Evolutionary conservation across 2,329 filamentous ascomycete species (phyloP), one percentile per base, ranked within the genome.

Genomic region (Fusarium sublunatum): DNA sequence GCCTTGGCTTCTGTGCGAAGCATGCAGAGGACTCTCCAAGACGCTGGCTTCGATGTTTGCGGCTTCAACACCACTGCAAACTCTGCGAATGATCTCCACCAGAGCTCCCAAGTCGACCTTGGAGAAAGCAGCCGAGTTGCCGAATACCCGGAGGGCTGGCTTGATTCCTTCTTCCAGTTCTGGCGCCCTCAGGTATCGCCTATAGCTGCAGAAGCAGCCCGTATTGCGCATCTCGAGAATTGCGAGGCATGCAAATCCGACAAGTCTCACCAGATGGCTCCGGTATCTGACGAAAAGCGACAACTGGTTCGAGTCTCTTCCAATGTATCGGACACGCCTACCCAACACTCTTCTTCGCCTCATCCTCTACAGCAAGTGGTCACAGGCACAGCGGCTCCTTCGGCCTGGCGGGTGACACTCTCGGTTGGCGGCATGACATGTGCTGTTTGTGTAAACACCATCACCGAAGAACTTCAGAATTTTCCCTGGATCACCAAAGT

Each of bases 401-500:
- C 67, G 6, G 32, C 53, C 19, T 87, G 82, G 80, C 75, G 80
- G 35, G 84, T 80, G 3, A 82, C 78, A 1, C 62, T 88, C n/a
- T 85, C 87, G 19, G 82, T 93, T 36, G 86, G 83, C 26, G 90
- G 90, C 48, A 92, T 93, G 89, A 91, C 87, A 5, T 92, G 90
- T 72, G 86, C 87, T 12, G 83, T 88, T 11, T 93, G 90, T 69
- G 82, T 82, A 49, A 88, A 88, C 70, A 80, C 82, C 35, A 85
- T 92, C 65, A 87, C 83, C 11, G 77, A 82, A 7, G 83, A 85
- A 61, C 74, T 92, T 34, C 77, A 83, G 42, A 83, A 86, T 59
- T 64, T 70, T 22, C 79, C 84, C 6, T 89, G 84, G 79, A 78
- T 92, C 25, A 78, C 81, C 45, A 82, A 83, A 6, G 80, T 85